These are phyloP conservation scores for Rosellinia necatrix DNA, from an alignment of 2,329 filamentous ascomycete genomes.

Conservation along the genomic window DNA sequence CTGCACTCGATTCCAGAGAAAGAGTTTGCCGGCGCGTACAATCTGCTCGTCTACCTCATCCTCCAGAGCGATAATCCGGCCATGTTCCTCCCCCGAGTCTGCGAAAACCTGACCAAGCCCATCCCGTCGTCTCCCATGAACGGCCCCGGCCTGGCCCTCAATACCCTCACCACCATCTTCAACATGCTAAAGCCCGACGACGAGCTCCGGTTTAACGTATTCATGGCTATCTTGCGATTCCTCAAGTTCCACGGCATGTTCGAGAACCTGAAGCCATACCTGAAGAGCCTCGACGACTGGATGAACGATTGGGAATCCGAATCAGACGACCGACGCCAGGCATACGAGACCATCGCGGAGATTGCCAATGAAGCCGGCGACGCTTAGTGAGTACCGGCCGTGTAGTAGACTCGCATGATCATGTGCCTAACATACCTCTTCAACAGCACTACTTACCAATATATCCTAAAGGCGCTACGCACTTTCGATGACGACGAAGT, in stretches of 20 bases:
- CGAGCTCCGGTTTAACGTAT: constrained; percentile 85
- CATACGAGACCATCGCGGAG: constrained; percentile 83
- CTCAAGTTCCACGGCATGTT: constrained; percentile 77
- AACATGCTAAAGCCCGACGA: constrained; percentile 82
- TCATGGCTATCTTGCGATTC: constrained; percentile 85
- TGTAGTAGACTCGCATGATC: constrained; percentile 8
- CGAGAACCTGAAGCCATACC: constrained; percentile 80
- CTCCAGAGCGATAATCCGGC: constrained; percentile 83
- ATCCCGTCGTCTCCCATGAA: constrained; percentile 84
- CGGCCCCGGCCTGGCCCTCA: constrained; percentile 83
- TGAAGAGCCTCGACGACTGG: constrained; percentile 84
- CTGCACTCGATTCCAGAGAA: constrained; percentile 91
- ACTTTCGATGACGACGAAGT: constrained; percentile 64
- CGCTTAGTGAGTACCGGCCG: constrained; percentile 64
- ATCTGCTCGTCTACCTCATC: constrained; percentile 92
- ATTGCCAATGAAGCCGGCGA: constrained; percentile 79
- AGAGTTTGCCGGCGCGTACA: constrained; percentile 95
- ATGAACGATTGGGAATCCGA: constrained; percentile 81
- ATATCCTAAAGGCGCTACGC: constrained; percentile 65
- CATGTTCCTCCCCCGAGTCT: constrained; percentile 85
- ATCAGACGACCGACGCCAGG: constrained; percentile 79
- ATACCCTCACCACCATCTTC: constrained; percentile 93
- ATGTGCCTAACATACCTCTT: constrained; percentile 6
- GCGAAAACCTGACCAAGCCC: constrained; percentile 85
- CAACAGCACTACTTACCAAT: constrained; percentile 65